A percentile compares a stretch with the other conserved stretches of the same genome.
These are phyloP conservation scores for Daldinia childiae DNA, from an alignment of 495 filamentous ascomycete species.

Conservation along the genomic window DNA sequence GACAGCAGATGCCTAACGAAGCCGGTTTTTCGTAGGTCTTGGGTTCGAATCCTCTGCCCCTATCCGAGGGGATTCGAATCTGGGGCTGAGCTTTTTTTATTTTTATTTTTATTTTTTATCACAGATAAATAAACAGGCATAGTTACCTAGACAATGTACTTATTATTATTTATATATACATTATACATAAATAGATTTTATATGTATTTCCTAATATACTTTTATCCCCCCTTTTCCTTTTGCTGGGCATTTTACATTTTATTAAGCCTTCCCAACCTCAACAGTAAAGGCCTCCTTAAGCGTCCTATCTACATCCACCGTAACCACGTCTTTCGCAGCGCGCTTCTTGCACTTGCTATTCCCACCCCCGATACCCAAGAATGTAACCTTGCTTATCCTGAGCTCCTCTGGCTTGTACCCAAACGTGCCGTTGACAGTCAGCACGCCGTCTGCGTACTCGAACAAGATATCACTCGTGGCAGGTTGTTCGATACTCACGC, in stretches of 20 bases:
- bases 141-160: too few relatives aligned
- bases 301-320: conserved; percentile 24
- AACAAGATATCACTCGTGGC: conserved; percentile 62
- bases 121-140: too few relatives aligned
- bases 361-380: conserved; percentile 56
- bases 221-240: conserved; percentile 2
- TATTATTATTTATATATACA: not conserved
- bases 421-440: conserved; percentile 65
- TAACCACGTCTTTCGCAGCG: conserved; percentile 17
- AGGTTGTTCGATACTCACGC: conserved; percentile 63
- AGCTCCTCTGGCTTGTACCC: conserved; percentile 57
- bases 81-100: not conserved
- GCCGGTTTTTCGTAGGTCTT: not conserved
- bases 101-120: not conserved
- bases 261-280: conserved; percentile 20
- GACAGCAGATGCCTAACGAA: not conserved
- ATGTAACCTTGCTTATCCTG: conserved; percentile 64
- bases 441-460: conserved; percentile 58
- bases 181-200: not conserved
- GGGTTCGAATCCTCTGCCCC: too few relatives aligned
- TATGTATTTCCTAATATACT: not conserved
- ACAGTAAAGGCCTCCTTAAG: conserved; percentile 39
- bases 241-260: not conserved
- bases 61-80: not conserved
- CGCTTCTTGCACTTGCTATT: not conserved